A percentile compares a stretch with the other conserved stretches of the same genome.
phyloP scores from a whole-genome alignment of 225 moss, liverwort and hornwort genomes.

The Pseudoscleropodium purum region DNA sequence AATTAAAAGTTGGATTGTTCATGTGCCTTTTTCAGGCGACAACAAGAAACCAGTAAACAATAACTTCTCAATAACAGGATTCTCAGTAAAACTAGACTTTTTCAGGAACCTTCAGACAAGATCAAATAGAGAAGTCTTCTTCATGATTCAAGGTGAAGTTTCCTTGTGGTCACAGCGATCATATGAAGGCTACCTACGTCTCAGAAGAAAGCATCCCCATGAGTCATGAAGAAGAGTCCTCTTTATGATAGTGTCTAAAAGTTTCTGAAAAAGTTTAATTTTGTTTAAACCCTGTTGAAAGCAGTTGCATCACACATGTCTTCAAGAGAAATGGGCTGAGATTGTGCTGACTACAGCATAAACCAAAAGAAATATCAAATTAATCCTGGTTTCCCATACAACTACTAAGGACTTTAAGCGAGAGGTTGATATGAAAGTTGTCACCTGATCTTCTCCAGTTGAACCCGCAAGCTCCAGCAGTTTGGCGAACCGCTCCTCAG shows the following conservation, averaged over 20 bases:
- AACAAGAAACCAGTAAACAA: neutral
- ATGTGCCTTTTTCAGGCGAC: neutral
- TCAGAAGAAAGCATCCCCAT: neutral
- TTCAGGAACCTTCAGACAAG: neutral
- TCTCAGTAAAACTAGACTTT: neutral
- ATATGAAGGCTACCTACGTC: neutral
- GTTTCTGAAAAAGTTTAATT: neutral
- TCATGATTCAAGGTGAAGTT: neutral
- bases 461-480: conserved; percentile 31
- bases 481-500: conserved; percentile 36
- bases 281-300: neutral
- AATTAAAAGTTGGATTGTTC: neutral
- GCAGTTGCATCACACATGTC: neutral
- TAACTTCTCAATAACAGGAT: neutral
- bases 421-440: neutral
- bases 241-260: neutral
- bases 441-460: conserved; percentile 27
- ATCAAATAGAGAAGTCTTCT: neutral
- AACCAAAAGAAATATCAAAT: neutral
- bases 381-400: neutral
- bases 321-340: neutral
- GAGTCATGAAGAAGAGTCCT: neutral
- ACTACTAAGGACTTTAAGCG: neutral
- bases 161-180: neutral
- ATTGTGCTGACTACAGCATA: neutral